A percentile compares a stretch with the other conserved stretches of the same genome.
Conservation (phyloP, 305 asterid species). For the Fraxinus nigra region DNA sequence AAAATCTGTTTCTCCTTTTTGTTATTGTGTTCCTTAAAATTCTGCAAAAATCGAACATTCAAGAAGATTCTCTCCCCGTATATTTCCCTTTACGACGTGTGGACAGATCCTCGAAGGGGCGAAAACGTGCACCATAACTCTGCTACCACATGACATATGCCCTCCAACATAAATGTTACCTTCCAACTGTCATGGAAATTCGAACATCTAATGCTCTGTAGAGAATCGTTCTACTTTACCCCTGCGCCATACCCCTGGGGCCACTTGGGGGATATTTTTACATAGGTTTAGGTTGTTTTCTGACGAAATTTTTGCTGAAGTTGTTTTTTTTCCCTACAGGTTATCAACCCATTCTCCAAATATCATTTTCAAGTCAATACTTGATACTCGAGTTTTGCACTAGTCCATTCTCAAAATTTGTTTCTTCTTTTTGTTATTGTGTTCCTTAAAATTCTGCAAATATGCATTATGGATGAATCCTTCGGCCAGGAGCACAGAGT, state of each 20-base stretch:
- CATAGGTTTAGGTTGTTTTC: not conserved
- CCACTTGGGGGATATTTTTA: not conserved
- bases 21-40: conserved; percentile 29
- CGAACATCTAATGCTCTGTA: no score
- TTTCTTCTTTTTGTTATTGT: not conserved
- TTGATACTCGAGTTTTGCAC: not conserved
- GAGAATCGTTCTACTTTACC: no score
- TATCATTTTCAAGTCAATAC: conserved; percentile 25
- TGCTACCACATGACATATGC: no score
- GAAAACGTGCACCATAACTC: no score
- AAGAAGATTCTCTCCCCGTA: no score
- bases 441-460: conserved; percentile 38
- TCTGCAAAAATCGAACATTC: conserved; percentile 11
- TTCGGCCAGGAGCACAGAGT: conserved; percentile 51
- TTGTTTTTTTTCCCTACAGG: conserved; percentile 15
- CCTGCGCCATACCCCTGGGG: no score
- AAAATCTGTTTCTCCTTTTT: not conserved
- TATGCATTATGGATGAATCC: conserved; percentile 66
- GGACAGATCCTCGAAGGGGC: no score
- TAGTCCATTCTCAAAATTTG: not conserved
- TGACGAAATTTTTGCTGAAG: not conserved
- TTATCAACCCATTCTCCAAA: conserved; percentile 42
- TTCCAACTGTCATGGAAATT: no score
- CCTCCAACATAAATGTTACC: no score
- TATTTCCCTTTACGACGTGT: no score